Base-by-base conservation (phyloP, 306 rosid species). In the Delonix regia region DNA sequence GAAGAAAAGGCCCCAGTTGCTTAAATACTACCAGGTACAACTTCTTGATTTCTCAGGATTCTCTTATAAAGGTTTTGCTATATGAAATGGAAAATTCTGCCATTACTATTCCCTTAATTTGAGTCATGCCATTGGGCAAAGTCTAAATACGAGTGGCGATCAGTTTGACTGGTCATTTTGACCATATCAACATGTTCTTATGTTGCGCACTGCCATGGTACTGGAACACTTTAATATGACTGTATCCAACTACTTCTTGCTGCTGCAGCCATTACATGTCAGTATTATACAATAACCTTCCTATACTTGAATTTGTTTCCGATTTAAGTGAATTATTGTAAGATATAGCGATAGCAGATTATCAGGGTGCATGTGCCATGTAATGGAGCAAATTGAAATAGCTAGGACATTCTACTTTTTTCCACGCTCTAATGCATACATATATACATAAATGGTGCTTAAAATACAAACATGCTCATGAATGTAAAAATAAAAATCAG, bases 1-100 rank as follows among this genome's bases (percentile, higher is more conserved):
- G 92, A 93, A 87, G 88, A 95, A 86, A 93, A 90, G 99, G 85
- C 96, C 99, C 21, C 99, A 93, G 87, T 49, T 95, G 80, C 90
- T 83, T 28, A 93, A 95, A 86, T 86, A 87, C 84, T 95, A 95
- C 78, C 83, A 95, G 99, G 98, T 95, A 83, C 44, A 49, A 69
- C 42, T 10, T 59, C 27, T 9, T 52, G 51, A 69, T 61, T 59
- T 79, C 45, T 82, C 81, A 10, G 53, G 25, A 41, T 63, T 60
- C 22, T 36, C 49, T 64, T 22, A 30, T 30, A 4, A 19, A 33
- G 9, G 64, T 68, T 72, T 81, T 19, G 27, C 69, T 59, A 42
- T 44, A 76, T 71, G 67, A 15, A 34, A 45, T 19, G 27, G 15
- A 57, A 48, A 64, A 14, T 64, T 53, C 65, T 15, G 24, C 24